A percentile compares a stretch with the other conserved stretches of the same genome.
phyloP scores from a whole-genome alignment of 2,329 filamentous ascomycete species.

The Nemania sp. region DNA sequence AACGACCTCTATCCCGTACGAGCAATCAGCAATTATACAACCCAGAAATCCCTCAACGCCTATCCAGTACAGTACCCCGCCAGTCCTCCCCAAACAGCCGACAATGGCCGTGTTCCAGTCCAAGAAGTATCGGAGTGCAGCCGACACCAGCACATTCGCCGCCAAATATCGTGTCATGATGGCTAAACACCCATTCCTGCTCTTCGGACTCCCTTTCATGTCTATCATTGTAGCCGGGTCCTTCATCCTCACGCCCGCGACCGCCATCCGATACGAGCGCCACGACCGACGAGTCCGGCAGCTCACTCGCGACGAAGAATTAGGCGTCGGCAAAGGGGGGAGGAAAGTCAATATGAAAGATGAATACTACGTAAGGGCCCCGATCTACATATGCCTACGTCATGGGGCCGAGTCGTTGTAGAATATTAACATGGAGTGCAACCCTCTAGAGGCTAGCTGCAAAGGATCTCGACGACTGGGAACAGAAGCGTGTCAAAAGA shows the following conservation, averaged over 20 bases:
- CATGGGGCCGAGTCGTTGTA: not conserved
- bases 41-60: not conserved
- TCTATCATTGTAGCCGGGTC: slow-evolving; percentile 89
- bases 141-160: slow-evolving; percentile 76
- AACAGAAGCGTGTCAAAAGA: slow-evolving; percentile 93
- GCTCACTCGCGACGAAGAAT: slow-evolving; percentile 85
- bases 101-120: slow-evolving; percentile 73
- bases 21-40: not conserved
- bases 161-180: slow-evolving; percentile 81
- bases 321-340: slow-evolving; percentile 79
- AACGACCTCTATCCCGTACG: not conserved
- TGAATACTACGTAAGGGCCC: slow-evolving; percentile 80
- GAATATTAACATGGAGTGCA: slow-evolving; percentile 34
- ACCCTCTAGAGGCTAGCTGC: slow-evolving; percentile 76
- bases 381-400: not conserved
- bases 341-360: slow-evolving; percentile 83
- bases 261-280: slow-evolving; percentile 92
- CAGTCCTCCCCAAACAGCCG: not conserved
- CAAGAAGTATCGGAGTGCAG: slow-evolving; percentile 77
- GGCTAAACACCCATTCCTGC: slow-evolving; percentile 83
- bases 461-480: slow-evolving; percentile 95
- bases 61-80: slow-evolving; percentile 1
- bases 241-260: slow-evolving; percentile 93
- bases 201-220: slow-evolving; percentile 95
- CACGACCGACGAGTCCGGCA: slow-evolving; percentile 91